Conservation (phyloP, 1,139 yeast species). For the Geotrichum phurueaensis region DNA sequence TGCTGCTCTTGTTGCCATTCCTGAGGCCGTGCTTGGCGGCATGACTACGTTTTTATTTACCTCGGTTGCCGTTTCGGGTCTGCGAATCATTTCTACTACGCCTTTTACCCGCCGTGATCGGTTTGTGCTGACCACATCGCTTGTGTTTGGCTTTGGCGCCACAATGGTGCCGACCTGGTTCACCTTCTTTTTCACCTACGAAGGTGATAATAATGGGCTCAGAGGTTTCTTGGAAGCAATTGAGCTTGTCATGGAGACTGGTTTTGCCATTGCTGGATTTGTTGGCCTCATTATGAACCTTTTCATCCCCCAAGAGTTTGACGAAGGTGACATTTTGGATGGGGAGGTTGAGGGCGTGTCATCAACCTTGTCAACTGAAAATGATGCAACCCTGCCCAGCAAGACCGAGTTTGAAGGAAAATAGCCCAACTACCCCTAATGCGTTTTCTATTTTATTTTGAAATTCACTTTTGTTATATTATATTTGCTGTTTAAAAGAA, state of each 20-base stretch:
- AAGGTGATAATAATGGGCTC: slow-evolving; percentile 57
- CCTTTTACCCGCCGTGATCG: slow-evolving; percentile 84
- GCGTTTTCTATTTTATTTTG: too few species aligned
- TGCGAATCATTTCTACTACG: slow-evolving; percentile 60
- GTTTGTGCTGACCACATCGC: slow-evolving; percentile 68
- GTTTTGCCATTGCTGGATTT: slow-evolving; percentile 78
- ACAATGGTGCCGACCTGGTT: slow-evolving; percentile 75
- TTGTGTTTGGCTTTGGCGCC: slow-evolving; percentile 75
- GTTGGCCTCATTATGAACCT: slow-evolving; percentile 68
- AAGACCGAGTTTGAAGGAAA: too few species aligned
- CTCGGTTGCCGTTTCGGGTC: slow-evolving; percentile 83
- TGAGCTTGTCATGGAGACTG: slow-evolving; percentile 75
- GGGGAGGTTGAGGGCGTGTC: slow-evolving; percentile 17
- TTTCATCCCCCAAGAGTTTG: slow-evolving; percentile 63
- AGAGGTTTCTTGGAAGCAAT: slow-evolving; percentile 75
- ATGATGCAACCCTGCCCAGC: too few species aligned
- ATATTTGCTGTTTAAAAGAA: too few species aligned
- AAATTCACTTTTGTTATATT: too few species aligned
- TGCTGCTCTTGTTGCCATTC: slow-evolving; percentile 81
- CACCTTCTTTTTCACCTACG: slow-evolving; percentile 63
- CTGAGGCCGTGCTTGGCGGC: slow-evolving; percentile 80
- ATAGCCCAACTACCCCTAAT: too few species aligned
- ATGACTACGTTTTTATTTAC: slow-evolving; percentile 86
- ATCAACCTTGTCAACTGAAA: slow-evolving; percentile 23
- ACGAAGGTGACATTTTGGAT: slow-evolving; percentile 40